Evolutionary conservation across 2,329 filamentous ascomycete species (phyloP).

Genomic region (Penicillium sp.): DNA sequence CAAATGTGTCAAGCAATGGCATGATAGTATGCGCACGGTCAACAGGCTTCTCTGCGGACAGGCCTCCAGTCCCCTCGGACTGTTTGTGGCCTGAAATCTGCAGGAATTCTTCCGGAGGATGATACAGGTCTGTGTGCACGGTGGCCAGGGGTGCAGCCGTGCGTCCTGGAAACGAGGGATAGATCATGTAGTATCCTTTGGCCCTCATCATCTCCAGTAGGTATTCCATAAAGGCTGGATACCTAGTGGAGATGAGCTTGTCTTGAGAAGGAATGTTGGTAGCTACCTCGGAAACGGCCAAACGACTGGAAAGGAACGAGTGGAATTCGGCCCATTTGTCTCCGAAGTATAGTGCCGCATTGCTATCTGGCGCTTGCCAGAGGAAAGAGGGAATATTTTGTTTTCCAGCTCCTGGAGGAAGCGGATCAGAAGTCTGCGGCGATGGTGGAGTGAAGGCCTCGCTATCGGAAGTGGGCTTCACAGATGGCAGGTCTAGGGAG

Average conservation of each 20-base stretch:
- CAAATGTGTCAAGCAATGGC: conserved; percentile 49
- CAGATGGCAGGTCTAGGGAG: conserved; percentile 72
- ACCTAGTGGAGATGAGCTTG: conserved; percentile 67
- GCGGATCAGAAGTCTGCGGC: conserved; percentile 1
- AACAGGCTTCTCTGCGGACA: conserved; percentile 29
- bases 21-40: conserved; percentile 50
- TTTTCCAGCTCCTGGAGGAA: conserved; percentile 26
- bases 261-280: conserved; percentile 21
- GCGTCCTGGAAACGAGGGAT: conserved; percentile 62
- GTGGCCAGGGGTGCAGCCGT: conserved; percentile 63
- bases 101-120: conserved; percentile 67
- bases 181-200: conserved; percentile 76
- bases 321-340: conserved; percentile 87
- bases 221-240: conserved; percentile 78
- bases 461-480: conserved; percentile 58
- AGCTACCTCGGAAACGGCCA: conserved; percentile 42
- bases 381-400: conserved; percentile 64
- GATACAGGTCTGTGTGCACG: conserved; percentile 74
- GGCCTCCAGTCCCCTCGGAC: conserved; percentile 15
- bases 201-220: conserved; percentile 73
- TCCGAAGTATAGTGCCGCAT: conserved; percentile 80
- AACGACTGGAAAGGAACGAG: conserved; percentile 69
- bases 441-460: conserved; percentile 55
- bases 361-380: conserved; percentile 82
- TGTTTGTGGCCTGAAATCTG: not conserved